phyloP scores from a whole-genome alignment of 139 green algal species.

The Tetradesmus lagerheimii region DNA sequence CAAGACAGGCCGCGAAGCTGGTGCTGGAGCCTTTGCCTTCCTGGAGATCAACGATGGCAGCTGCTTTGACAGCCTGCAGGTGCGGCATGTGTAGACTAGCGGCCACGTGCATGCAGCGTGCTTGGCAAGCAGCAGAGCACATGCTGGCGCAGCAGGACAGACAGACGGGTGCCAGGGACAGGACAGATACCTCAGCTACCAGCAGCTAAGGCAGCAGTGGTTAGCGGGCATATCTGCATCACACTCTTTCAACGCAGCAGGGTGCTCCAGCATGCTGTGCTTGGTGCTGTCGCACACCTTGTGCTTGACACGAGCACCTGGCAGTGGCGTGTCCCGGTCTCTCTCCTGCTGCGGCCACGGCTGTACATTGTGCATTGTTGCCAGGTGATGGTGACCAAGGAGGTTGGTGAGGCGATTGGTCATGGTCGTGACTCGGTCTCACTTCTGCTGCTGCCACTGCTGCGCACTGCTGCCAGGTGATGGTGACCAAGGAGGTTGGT shows the following conservation, averaged over 20 bases:
- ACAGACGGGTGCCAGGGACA: background rate
- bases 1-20: conserved; percentile 95
- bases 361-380: background rate
- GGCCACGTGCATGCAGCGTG: background rate
- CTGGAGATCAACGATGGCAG: conserved; percentile 99
- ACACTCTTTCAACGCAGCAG: too few relatives aligned
- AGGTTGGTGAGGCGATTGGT: conserved; percentile 78
- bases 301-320: background rate
- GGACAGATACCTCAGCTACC: background rate
- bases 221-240: background rate
- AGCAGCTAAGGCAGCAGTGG: background rate
- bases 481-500: conserved; percentile 86
- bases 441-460: background rate
- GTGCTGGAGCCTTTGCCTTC: conserved; percentile 95
- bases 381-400: conserved; percentile 87
- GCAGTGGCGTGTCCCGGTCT: background rate
- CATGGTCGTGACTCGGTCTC: too few relatives aligned
- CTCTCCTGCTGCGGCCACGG: background rate
- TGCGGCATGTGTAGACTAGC: conserved; percentile 17
- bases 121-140: background rate
- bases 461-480: conserved; percentile 72
- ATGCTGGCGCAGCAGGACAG: background rate
- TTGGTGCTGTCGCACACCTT: background rate
- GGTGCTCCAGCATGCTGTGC: background rate
- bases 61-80: conserved; percentile 92